phyloP scores from a whole-genome alignment of 2,329 filamentous ascomycete genomes.

The Sporothrix phasma region DNA sequence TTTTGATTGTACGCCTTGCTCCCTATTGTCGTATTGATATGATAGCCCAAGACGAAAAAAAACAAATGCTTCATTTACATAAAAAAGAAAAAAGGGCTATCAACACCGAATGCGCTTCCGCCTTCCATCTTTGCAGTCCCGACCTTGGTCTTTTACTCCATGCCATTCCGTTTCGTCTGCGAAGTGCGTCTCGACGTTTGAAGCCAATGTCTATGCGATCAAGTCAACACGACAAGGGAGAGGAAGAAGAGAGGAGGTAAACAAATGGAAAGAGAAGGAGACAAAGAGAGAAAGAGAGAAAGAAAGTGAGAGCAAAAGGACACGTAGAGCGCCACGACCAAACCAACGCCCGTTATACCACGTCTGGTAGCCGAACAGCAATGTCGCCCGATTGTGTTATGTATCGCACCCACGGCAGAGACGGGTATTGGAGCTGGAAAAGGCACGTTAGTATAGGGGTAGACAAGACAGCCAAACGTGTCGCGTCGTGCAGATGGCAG shows the following conservation, averaged over 20 bases:
- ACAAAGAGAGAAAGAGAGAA: not conserved
- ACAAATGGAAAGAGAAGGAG: not conserved
- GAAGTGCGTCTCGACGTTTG: not conserved
- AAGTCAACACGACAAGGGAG: not conserved
- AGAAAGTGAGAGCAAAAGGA: not conserved
- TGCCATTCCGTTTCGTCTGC: not conserved
- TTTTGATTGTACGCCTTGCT: not conserved
- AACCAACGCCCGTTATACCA: conserved; percentile 41
- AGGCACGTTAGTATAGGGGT: conserved; percentile 13
- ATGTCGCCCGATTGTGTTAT: conserved; percentile 98
- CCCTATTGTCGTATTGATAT: not conserved
- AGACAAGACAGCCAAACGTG: not conserved
- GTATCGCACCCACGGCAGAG: conserved; percentile 93
- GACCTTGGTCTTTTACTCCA: not conserved
- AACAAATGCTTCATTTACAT: conserved; percentile 5
- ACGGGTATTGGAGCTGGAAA: conserved; percentile 67
- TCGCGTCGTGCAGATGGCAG: too few species aligned
- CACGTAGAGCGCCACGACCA: not conserved
- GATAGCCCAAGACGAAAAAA: not conserved
- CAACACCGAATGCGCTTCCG: not conserved
- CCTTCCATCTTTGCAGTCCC: not conserved
- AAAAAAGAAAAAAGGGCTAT: not conserved
- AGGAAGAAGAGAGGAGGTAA: not conserved
- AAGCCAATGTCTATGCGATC: not conserved
- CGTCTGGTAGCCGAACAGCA: conserved; percentile 87